Conservation (phyloP, 2,329 filamentous ascomycete genomes). For the Epichloe amarillans region DNA sequence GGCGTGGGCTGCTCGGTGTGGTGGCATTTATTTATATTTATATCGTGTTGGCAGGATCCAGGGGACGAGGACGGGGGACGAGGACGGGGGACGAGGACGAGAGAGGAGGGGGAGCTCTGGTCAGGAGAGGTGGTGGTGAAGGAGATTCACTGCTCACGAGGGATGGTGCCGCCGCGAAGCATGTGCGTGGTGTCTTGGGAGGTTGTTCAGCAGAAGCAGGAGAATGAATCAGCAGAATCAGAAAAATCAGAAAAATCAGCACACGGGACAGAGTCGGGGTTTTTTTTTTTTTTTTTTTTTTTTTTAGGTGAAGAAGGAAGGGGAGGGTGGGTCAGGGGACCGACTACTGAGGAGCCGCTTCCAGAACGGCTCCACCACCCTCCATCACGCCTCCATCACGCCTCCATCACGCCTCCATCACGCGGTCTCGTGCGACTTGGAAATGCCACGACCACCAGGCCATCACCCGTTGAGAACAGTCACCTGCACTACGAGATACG, state of each 20-base stretch:
- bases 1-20: constrained; percentile 4
- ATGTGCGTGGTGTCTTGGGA: constrained; percentile 1
- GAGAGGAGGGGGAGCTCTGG: not conserved
- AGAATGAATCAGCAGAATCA: too few relatives aligned
- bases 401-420: too few relatives aligned
- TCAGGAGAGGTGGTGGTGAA: not conserved
- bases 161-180: not conserved
- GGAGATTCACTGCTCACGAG: constrained; percentile 4
- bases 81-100: not conserved
- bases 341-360: too few relatives aligned
- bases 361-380: too few relatives aligned
- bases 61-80: not conserved
- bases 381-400: too few relatives aligned
- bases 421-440: too few relatives aligned
- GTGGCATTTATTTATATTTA: constrained; percentile 7
- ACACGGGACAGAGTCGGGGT: not conserved
- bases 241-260: not conserved
- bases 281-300: too few relatives aligned
- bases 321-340: constrained; percentile 2
- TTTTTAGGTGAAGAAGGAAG: not conserved
- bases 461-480: too few relatives aligned
- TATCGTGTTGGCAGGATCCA: not conserved
- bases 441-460: too few relatives aligned
- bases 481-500: too few relatives aligned
- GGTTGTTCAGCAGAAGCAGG: not conserved